Conservation (phyloP, 2,329 filamentous ascomycete genomes). For the Sarocladiaceae sp. region DNA sequence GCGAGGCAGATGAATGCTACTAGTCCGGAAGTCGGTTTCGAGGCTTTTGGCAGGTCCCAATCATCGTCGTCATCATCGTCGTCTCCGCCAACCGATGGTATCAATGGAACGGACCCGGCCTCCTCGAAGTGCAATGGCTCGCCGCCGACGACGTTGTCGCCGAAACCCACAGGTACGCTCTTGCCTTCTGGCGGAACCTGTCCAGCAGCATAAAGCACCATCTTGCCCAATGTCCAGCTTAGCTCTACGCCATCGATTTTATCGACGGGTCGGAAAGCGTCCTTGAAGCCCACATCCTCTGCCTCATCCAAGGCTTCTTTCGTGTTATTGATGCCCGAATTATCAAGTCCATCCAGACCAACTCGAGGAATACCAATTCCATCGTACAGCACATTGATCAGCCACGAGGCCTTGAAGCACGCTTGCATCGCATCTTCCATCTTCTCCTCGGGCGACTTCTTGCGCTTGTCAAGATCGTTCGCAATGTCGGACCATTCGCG, state of each 20-base stretch:
- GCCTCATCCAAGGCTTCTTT: conserved; percentile 64
- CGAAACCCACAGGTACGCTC: conserved; percentile 79
- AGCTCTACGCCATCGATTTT: conserved; percentile 90
- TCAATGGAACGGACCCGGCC: conserved; percentile 55
- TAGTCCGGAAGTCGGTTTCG: conserved; percentile 68
- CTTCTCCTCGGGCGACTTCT: conserved; percentile 73
- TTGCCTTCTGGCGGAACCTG: conserved; percentile 66
- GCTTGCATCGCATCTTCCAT: conserved; percentile 77
- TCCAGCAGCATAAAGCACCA: conserved; percentile 89
- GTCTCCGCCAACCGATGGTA: conserved; percentile 22
- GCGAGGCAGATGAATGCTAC: conserved; percentile 75
- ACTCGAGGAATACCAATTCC: conserved; percentile 90
- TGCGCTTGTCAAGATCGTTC: conserved; percentile 56
- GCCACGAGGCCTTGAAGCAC: conserved; percentile 97
- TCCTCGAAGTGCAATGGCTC: conserved; percentile 78
- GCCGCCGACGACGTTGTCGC: conserved; percentile 67
- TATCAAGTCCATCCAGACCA: conserved; percentile 60
- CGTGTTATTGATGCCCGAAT: conserved; percentile 62
- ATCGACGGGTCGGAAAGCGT: conserved; percentile 88
- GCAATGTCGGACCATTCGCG: conserved; percentile 78
- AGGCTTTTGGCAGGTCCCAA: conserved; percentile 62
- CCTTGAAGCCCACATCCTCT: conserved; percentile 70
- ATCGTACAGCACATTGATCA: conserved; percentile 94
- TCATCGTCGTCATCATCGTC: conserved; percentile 50
- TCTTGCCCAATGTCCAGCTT: conserved; percentile 96